Base-by-base conservation (phyloP, 2,329 filamentous ascomycete genomes). In the Trichoderma hamatum region DNA sequence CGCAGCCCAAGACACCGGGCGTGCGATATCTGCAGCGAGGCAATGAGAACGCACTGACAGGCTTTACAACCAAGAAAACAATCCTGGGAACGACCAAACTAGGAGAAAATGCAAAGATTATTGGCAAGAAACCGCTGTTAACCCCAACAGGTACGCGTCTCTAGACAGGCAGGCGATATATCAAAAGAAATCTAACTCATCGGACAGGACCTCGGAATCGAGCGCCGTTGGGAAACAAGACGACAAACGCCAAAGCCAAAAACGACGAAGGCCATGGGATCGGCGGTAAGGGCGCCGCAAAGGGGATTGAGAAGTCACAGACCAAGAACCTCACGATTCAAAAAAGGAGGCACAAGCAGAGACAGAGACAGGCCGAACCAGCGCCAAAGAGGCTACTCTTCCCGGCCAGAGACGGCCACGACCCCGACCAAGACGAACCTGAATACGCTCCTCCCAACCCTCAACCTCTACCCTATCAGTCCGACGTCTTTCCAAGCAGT, bases 191-290 rank as follows among this genome's bases (percentile, higher is more conserved):
- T 73, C 56, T 75, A 49, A 60, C 36, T 51, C 36, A 1, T 54
- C 30, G 54, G 30, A 2, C 58, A 62, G 79, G 74, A 14, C 75
- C 76, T 32, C 88, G 89, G 70, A 90, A 84, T 70, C 89, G 95
- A 75, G 94, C 94, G 46, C 92, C 93, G 14, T 83, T 99, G 59
- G 95, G 95, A 39, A 91, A 93, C 84, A 99, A 99, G 81, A 98
- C 95, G 1, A 98, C 96, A 64, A 99, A 99, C 79, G 93, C 92
- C 66, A 98, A 97, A 83, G 87, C 90, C 70, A 88, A 84, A 76
- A 85, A 84, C 61, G 86, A 89, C 72, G 89, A 91, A 72, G 90
- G 89, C 3, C 89, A 91, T 71, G 89, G 89, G 4, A 87, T 87
- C 7, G 89, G 87, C 34, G 89, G 86, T 36, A 90, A 89, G 74